Evolutionary conservation across 805 yeast genomes (phyloP).

Genomic region (Lachancea thermotolerans): DNA sequence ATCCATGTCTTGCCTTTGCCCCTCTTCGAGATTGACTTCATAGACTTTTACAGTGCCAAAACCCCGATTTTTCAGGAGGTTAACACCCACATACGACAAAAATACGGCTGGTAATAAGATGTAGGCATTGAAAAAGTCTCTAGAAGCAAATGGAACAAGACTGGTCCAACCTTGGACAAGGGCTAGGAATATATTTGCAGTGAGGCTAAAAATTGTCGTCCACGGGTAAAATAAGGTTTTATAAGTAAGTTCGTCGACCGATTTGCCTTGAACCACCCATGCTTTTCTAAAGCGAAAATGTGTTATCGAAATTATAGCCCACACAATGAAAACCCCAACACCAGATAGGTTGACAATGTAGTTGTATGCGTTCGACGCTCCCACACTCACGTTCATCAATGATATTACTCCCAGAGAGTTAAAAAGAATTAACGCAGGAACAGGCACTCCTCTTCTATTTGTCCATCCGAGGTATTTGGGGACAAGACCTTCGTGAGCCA

Average conservation of each 20-base stretch:
- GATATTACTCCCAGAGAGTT: conserved; percentile 4
- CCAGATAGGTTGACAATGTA: conserved; percentile 61
- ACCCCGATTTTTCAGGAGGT: conserved; percentile 3
- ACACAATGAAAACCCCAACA: conserved; percentile 59
- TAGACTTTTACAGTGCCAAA: conserved; percentile 7
- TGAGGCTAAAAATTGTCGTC: conserved; percentile 43
- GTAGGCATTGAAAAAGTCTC: conserved; percentile 50
- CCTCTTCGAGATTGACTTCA: conserved; percentile 6
- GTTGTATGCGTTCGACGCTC: conserved; percentile 38
- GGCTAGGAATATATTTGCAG: conserved; percentile 45
- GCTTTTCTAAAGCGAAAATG: conserved; percentile 52
- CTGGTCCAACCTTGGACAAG: conserved; percentile 63
- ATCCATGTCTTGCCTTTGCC: conserved; percentile 11
- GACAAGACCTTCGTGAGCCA: conserved; percentile 44
- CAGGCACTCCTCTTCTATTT: conserved; percentile 35
- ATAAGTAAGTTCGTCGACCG: conserved; percentile 46
- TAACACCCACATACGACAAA: conserved; percentile 32
- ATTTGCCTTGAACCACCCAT: conserved; percentile 38
- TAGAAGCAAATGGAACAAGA: conserved; percentile 50
- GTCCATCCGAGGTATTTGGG: conserved; percentile 40
- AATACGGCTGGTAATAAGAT: conserved; percentile 50
- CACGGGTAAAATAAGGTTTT: conserved; percentile 46
- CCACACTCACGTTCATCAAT: conserved; percentile 6
- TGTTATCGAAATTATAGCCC: conserved; percentile 53
- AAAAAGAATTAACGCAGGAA: conserved; percentile 2